These are phyloP conservation scores for Ophiostoma novo-ulmi DNA, from an alignment of 2,329 filamentous ascomycete species.

Conservation along the genomic window DNA sequence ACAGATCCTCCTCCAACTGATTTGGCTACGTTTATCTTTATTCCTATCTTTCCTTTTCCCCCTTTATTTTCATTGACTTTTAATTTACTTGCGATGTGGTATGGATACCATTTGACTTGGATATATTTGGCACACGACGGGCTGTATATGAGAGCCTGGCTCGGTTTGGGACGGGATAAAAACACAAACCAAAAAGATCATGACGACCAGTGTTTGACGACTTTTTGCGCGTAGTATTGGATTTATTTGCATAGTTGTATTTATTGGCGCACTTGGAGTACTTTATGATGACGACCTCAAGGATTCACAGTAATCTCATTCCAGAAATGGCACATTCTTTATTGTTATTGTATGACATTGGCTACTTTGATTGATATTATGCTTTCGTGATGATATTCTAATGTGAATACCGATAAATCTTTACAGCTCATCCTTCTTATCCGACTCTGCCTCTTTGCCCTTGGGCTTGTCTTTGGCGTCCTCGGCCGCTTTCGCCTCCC, in stretches of 20 bases:
- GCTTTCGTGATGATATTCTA: not conserved
- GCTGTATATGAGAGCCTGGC: conserved; percentile 7
- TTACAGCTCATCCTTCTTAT: conserved; percentile 16
- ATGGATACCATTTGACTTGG: not conserved
- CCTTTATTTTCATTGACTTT: not conserved
- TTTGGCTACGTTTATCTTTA: not conserved
- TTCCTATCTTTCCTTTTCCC: not conserved
- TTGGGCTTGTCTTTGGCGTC: conserved; percentile 12
- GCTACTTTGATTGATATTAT: not conserved
- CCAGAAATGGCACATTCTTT: not conserved
- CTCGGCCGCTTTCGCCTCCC: not conserved
- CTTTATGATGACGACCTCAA: conserved; percentile 5
- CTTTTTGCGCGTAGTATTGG: not conserved
- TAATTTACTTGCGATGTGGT: not conserved
- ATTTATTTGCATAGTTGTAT: conserved; percentile 8
- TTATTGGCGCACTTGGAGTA: conserved; percentile 12
- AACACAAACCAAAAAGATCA: conserved; percentile 14
- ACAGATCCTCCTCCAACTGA: conserved; percentile 20
- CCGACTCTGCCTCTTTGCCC: not conserved
- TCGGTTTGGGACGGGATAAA: conserved; percentile 14
- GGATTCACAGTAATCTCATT: not conserved
- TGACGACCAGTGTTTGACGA: conserved; percentile 17
- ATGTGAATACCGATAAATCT: not conserved
- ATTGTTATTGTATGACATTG: not conserved
- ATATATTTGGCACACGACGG: not conserved